These are phyloP conservation scores for Evernia prunastri DNA, from an alignment of 495 filamentous ascomycete genomes.

Conservation along the genomic window DNA sequence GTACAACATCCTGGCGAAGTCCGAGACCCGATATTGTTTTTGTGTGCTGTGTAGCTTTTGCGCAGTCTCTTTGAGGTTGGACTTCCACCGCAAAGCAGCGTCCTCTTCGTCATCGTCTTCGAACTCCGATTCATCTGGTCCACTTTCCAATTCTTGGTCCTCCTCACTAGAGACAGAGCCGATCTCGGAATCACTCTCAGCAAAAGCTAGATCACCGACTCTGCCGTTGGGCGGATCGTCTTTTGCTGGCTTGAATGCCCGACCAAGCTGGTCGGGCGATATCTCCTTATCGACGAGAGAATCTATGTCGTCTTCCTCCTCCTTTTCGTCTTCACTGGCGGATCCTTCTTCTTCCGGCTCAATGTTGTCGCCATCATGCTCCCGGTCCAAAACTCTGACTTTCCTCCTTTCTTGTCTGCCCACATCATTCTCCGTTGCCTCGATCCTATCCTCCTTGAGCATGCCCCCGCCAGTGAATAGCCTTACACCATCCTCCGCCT, in stretches of 20 bases:
- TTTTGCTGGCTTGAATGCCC: constrained; percentile 40
- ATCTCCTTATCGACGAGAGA: constrained; percentile 38
- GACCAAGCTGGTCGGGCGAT: constrained; percentile 49
- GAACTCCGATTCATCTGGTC: constrained; percentile 38
- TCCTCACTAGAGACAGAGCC: constrained; percentile 77
- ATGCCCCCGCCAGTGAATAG: constrained; percentile 73
- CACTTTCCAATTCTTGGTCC: constrained; percentile 57
- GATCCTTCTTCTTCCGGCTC: constrained; percentile 58
- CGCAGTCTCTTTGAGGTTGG: constrained; percentile 72
- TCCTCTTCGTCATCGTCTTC: constrained; percentile 54
- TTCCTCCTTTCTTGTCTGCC: constrained; percentile 67
- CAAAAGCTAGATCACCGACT: constrained; percentile 69
- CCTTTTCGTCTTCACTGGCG: constrained; percentile 55
- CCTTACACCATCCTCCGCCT: constrained; percentile 70
- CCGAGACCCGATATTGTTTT: constrained; percentile 63
- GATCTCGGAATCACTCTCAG: constrained; percentile 91
- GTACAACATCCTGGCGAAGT: constrained; percentile 83
- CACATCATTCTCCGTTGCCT: constrained; percentile 47
- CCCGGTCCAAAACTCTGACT: constrained; percentile 56
- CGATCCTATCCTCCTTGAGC: constrained; percentile 52
- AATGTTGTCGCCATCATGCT: constrained; percentile 44
- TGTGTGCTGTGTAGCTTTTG: constrained; percentile 61
- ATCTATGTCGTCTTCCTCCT: constrained; percentile 42
- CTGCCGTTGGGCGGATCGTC: constrained; percentile 37
- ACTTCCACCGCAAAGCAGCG: constrained; percentile 71